A percentile compares a stretch with the other conserved stretches of the same genome.
These are phyloP conservation scores for Cutaneotrichosporon daszewskae DNA, from an alignment of 1,284 basidiomycete genomes.

Conservation along the genomic window DNA sequence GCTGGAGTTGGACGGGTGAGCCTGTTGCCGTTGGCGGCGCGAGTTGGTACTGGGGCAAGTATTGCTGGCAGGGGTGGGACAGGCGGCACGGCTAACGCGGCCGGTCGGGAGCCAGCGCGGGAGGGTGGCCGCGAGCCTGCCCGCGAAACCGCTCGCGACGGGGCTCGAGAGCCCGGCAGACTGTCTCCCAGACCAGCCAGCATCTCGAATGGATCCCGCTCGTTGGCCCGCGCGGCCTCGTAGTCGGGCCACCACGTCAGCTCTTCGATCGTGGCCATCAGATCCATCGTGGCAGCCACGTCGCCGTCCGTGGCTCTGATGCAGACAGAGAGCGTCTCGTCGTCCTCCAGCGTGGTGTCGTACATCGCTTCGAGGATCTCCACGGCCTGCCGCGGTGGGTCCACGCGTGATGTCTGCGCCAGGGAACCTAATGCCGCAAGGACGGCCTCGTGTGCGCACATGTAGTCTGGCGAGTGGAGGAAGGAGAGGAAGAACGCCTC, in stretches of 20 bases:
- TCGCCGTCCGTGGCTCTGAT: slow-evolving; percentile 32
- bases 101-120: neutral
- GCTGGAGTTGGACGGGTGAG: slow-evolving; percentile 3
- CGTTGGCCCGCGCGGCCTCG: slow-evolving; percentile 16
- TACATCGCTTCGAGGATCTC: slow-evolving; percentile 29
- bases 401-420: slow-evolving; percentile 13
- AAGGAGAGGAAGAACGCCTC: slow-evolving; percentile 29
- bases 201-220: slow-evolving; percentile 6
- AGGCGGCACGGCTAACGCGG: too few relatives aligned
- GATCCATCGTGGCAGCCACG: slow-evolving; percentile 36
- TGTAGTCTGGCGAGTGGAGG: slow-evolving; percentile 34
- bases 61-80: too few relatives aligned
- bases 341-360: neutral
- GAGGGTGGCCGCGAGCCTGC: neutral
- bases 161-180: neutral
- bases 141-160: neutral
- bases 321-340: slow-evolving; percentile 25
- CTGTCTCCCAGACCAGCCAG: slow-evolving; percentile 1
- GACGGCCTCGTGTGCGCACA: slow-evolving; percentile 30
- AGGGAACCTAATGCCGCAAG: slow-evolving; percentile 24
- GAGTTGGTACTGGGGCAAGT: too few relatives aligned
- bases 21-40: slow-evolving; percentile 9
- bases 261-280: slow-evolving; percentile 37
- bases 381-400: slow-evolving; percentile 1
- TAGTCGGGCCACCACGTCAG: slow-evolving; percentile 36